Conservation (phyloP, 176 grass and related monocot genomes). For the Triticum dicoccoides region DNA sequence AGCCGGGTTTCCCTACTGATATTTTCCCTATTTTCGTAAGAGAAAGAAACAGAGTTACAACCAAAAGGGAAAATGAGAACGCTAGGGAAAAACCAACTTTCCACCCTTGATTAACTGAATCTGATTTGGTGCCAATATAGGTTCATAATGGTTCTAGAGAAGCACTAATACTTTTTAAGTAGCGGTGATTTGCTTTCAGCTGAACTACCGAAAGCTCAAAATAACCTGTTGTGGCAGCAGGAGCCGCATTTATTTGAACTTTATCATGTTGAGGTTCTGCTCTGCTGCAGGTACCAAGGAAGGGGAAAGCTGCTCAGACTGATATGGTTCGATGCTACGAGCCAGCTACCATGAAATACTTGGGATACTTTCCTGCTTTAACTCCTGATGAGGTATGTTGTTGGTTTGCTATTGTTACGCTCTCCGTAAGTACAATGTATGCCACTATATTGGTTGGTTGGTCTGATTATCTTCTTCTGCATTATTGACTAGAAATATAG, state of each 20-base stretch:
- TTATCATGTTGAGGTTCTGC: slow-evolving; percentile 8
- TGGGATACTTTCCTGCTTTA: slow-evolving; percentile 75
- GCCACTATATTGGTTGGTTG: neutral
- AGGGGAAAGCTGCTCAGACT: slow-evolving; percentile 58
- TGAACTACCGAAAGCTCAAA: neutral
- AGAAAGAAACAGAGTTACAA: neutral
- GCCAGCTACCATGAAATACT: slow-evolving; percentile 96
- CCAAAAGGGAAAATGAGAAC: neutral
- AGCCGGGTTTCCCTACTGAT: neutral
- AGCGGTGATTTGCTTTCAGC: neutral
- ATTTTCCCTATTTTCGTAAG: neutral
- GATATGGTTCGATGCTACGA: slow-evolving; percentile 94
- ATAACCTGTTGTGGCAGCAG: neutral
- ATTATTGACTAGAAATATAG: neutral
- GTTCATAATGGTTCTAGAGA: neutral
- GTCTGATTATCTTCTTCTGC: neutral
- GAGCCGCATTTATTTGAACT: neutral
- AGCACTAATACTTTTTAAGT: neutral
- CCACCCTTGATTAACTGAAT: neutral
- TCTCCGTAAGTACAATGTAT: neutral
- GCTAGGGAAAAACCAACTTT: neutral
- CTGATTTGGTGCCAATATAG: neutral
- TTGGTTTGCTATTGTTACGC: neutral
- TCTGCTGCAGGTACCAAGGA: slow-evolving; percentile 71
- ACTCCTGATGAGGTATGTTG: slow-evolving; percentile 73